phyloP scores from a whole-genome alignment of 176 grass and related monocot species.

The Chrysopogon serrulatus region DNA sequence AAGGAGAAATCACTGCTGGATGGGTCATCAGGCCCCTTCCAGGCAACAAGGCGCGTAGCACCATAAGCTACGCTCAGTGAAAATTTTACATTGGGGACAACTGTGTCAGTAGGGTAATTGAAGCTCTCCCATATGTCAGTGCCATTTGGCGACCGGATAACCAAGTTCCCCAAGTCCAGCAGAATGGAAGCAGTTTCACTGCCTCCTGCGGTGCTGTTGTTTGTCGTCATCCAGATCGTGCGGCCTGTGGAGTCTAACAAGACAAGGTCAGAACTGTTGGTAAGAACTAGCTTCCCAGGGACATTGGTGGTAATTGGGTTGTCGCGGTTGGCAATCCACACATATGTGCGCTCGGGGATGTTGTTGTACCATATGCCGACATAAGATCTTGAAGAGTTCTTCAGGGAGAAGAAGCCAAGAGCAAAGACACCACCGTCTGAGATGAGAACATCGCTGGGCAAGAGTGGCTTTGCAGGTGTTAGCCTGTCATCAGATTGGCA shows the following conservation, averaged over 20 bases:
- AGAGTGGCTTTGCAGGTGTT: slow-evolving; percentile 24
- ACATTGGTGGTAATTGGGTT: neutral
- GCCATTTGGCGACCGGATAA: neutral
- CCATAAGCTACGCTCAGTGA: neutral
- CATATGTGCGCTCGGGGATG: slow-evolving; percentile 14
- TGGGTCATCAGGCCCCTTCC: slow-evolving; percentile 35
- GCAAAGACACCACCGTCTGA: slow-evolving; percentile 31
- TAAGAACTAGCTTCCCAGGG: neutral
- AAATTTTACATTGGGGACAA: slow-evolving; percentile 30
- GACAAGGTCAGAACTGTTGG: slow-evolving; percentile 11
- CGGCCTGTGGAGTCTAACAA: slow-evolving; percentile 12
- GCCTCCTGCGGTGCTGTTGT: neutral
- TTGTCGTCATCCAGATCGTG: slow-evolving; percentile 13
- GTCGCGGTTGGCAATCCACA: slow-evolving; percentile 58
- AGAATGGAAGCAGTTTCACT: neutral
- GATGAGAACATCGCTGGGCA: slow-evolving; percentile 1
- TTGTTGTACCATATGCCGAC: slow-evolving; percentile 45
- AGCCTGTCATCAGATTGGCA: slow-evolving; percentile 28
- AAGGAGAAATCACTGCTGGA: slow-evolving; percentile 13
- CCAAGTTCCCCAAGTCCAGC: slow-evolving; percentile 20
- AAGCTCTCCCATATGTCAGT: slow-evolving; percentile 44
- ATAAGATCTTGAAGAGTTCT: slow-evolving; percentile 9
- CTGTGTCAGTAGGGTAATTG: slow-evolving; percentile 18
- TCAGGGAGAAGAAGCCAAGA: slow-evolving; percentile 47
- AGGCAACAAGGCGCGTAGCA: slow-evolving; percentile 12